Conservation (phyloP, 768 basidiomycete genomes). For the Leccinum broughii region DNA sequence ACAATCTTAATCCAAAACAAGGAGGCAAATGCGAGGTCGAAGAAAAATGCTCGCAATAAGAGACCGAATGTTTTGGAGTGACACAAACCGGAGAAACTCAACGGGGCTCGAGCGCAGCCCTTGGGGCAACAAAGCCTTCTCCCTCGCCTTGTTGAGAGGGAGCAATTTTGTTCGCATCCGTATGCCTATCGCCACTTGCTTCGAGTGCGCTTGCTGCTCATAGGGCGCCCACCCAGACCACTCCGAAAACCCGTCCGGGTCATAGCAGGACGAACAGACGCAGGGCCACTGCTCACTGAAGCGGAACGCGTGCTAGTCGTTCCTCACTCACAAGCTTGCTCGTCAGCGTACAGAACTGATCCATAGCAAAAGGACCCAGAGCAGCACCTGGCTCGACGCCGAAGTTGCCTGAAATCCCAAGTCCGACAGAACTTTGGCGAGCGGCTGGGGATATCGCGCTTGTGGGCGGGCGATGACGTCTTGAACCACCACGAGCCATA, state of each 20-base stretch:
- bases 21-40: too few species aligned
- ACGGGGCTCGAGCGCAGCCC: conserved; percentile 57
- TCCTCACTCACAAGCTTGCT: conserved; percentile 70
- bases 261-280: conserved; percentile 57
- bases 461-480: too few species aligned
- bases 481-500: too few species aligned
- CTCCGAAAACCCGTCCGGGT: conserved; percentile 25
- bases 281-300: conserved; percentile 53
- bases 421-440: too few species aligned
- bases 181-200: conserved; percentile 77
- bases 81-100: conserved; percentile 20
- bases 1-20: too few species aligned
- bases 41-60: too few species aligned
- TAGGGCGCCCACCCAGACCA: conserved; percentile 50
- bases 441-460: too few species aligned
- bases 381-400: too few species aligned
- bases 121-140: conserved; percentile 31
- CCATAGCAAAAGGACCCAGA: conserved; percentile 52
- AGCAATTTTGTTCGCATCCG: conserved; percentile 48
- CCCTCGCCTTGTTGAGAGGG: conserved; percentile 41
- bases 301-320: conserved; percentile 49
- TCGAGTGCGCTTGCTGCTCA: conserved; percentile 61
- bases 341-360: conserved; percentile 57
- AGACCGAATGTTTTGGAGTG: too few species aligned
- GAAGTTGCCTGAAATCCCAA: too few species aligned